Percentiles rank a stretch among this genome's conserved stretches.
phyloP scores from a whole-genome alignment of 2,329 filamentous ascomycete genomes.

The Talaromyces sp. region DNA sequence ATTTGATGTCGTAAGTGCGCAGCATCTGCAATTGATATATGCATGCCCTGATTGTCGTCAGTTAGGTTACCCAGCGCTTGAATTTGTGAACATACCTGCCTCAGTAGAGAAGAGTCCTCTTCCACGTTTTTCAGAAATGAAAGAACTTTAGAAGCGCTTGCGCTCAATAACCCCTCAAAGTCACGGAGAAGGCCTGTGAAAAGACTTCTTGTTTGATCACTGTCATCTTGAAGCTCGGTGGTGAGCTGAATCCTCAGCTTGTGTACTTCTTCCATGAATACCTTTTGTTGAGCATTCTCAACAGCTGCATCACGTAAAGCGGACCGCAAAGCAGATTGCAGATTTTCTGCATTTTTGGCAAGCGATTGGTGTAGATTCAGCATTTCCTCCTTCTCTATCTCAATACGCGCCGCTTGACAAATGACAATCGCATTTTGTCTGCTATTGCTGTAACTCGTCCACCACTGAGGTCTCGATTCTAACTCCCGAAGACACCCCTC shows the following conservation, averaged over 20 bases:
- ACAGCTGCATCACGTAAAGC: constrained; percentile 31
- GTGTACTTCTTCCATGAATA: constrained; percentile 33
- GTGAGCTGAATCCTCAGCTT: constrained; percentile 30
- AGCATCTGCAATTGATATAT: constrained; percentile 26
- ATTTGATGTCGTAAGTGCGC: constrained; percentile 27
- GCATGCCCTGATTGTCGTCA: constrained; percentile 30
- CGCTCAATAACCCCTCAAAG: constrained; percentile 26
- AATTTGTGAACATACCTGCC: constrained; percentile 22
- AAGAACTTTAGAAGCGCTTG: constrained; percentile 22
- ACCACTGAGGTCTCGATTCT: constrained; percentile 55
- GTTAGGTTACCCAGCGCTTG: constrained; percentile 2
- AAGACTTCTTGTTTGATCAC: constrained; percentile 23
- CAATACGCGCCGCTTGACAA: constrained; percentile 59
- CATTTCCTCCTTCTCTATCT: constrained; percentile 54
- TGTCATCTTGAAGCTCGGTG: constrained; percentile 33
- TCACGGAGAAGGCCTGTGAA: constrained; percentile 28
- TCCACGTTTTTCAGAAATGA: constrained; percentile 23
- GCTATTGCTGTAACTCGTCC: constrained; percentile 64
- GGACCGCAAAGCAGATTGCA: constrained; percentile 35
- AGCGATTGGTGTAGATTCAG: constrained; percentile 41
- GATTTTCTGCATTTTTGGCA: constrained; percentile 34
- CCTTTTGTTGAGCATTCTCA: constrained; percentile 30
- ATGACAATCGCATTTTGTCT: constrained; percentile 60
- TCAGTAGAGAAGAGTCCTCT: constrained; percentile 21
- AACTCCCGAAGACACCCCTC: constrained; percentile 54